phyloP scores from a whole-genome alignment of 2,329 filamentous ascomycete genomes.

The Xylariaceae sp. region DNA sequence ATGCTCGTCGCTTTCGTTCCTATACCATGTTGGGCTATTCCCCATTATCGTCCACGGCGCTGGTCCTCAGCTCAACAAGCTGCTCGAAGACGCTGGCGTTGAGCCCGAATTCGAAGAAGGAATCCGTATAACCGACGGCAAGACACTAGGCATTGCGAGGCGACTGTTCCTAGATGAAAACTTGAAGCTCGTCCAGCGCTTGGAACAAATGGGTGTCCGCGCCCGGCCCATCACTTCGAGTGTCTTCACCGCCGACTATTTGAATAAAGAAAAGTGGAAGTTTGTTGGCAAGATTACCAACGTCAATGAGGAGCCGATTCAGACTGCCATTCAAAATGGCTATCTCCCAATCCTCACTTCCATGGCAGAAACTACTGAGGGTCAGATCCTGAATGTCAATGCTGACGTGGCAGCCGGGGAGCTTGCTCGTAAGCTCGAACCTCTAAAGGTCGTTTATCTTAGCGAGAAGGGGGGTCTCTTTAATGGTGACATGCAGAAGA shows the following conservation, averaged over 20 bases:
- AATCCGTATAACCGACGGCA: constrained; percentile 92
- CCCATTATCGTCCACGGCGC: constrained; percentile 96
- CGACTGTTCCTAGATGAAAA: constrained; percentile 97
- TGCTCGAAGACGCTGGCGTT: constrained; percentile 87
- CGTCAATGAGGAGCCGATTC: constrained; percentile 89
- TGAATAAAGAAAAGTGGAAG: constrained; percentile 96
- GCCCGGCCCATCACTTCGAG: constrained; percentile 88
- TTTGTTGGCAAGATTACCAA: constrained; percentile 94
- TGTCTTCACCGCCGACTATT: constrained; percentile 90
- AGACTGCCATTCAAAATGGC: constrained; percentile 87
- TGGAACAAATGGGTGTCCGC: constrained; percentile 88
- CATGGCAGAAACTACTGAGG: constrained; percentile 92
- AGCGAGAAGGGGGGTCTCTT: constrained; percentile 97
- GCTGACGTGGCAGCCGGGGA: constrained; percentile 96
- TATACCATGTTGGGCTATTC: constrained; percentile 93
- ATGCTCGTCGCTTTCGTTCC: constrained; percentile 85
- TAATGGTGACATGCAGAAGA: constrained; percentile 92
- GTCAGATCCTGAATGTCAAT: constrained; percentile 95
- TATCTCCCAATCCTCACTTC: constrained; percentile 94
- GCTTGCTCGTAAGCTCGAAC: constrained; percentile 85
- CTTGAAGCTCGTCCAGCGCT: constrained; percentile 84
- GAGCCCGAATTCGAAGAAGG: constrained; percentile 97
- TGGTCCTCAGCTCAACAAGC: constrained; percentile 91
- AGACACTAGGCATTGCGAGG: constrained; percentile 88
- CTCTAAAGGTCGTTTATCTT: constrained; percentile 97